These are phyloP conservation scores for Nemania sp. DNA, from an alignment of 2,329 filamentous ascomycete species.

Conservation along the genomic window DNA sequence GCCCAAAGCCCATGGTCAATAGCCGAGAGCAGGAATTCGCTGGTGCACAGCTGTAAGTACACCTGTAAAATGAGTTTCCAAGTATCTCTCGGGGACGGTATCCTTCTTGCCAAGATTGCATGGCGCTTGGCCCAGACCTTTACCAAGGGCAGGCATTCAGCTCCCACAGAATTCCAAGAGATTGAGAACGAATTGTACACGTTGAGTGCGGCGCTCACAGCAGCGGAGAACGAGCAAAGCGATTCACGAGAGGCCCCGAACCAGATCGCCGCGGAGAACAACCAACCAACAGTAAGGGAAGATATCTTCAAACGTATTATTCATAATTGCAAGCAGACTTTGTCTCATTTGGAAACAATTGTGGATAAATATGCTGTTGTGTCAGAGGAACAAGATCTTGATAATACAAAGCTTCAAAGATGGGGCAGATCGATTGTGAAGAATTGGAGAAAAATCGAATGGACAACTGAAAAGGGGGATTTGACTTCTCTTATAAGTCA, in stretches of 20 bases:
- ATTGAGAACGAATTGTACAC: constrained; percentile 39
- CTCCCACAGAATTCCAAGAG: constrained; percentile 37
- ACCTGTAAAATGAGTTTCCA: constrained; percentile 31
- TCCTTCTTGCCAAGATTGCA: constrained; percentile 37
- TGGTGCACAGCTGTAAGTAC: neutral
- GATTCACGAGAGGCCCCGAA: neutral
- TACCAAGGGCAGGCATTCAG: constrained; percentile 36
- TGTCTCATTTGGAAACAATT: constrained; percentile 29
- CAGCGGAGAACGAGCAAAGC: constrained; percentile 20
- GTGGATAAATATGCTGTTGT: constrained; percentile 30
- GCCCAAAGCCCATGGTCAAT: too few species aligned
- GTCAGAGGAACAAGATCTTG: constrained; percentile 7
- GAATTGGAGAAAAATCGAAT: constrained; percentile 38
- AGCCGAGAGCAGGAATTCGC: too few species aligned
- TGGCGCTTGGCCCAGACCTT: constrained; percentile 36
- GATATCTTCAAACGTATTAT: constrained; percentile 24
- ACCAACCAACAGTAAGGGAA: neutral
- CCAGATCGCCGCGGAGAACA: neutral
- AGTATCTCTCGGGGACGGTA: constrained; percentile 37
- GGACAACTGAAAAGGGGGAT: constrained; percentile 38
- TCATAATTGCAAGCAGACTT: constrained; percentile 23
- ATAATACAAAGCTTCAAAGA: constrained; percentile 12
- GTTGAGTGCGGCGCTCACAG: constrained; percentile 35
- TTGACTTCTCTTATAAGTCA: constrained; percentile 30
- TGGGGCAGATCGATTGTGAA: constrained; percentile 31